phyloP scores from a whole-genome alignment of 1,139 yeast species.

The Pichia cactophila region DNA sequence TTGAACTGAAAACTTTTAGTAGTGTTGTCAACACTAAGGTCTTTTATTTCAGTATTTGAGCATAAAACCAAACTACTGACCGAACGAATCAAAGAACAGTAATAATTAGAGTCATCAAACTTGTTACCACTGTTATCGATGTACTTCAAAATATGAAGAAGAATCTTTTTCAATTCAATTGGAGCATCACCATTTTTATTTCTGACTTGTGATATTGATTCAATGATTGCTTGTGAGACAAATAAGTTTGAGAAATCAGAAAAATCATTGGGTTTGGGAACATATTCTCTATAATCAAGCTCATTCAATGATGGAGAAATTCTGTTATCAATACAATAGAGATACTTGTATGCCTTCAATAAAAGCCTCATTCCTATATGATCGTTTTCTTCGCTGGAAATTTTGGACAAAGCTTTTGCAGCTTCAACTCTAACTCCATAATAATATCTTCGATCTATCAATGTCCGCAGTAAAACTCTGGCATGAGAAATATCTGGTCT shows the following conservation, averaged over 20 bases:
- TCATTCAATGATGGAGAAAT: constrained; percentile 20
- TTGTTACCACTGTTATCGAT: constrained; percentile 81
- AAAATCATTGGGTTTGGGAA: constrained; percentile 81
- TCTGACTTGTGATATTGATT: constrained; percentile 51
- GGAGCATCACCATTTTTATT: constrained; percentile 63
- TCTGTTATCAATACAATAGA: constrained; percentile 54
- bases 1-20: background rate
- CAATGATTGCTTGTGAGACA: constrained; percentile 61
- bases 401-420: constrained; percentile 64
- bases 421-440: constrained; percentile 89
- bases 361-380: constrained; percentile 72
- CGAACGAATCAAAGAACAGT: constrained; percentile 51
- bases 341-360: constrained; percentile 55
- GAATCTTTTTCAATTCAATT: constrained; percentile 46
- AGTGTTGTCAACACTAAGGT: constrained; percentile 6
- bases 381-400: constrained; percentile 53
- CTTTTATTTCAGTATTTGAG: constrained; percentile 29
- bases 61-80: constrained; percentile 38
- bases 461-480: constrained; percentile 68
- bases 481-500: constrained; percentile 63
- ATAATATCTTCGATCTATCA: constrained; percentile 78
- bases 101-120: constrained; percentile 67
- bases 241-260: constrained; percentile 59
- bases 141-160: constrained; percentile 67
- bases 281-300: constrained; percentile 31